Conservation (phyloP, 202 grass and related monocot genomes). For the Schoenoplectus tabernaemontani region DNA sequence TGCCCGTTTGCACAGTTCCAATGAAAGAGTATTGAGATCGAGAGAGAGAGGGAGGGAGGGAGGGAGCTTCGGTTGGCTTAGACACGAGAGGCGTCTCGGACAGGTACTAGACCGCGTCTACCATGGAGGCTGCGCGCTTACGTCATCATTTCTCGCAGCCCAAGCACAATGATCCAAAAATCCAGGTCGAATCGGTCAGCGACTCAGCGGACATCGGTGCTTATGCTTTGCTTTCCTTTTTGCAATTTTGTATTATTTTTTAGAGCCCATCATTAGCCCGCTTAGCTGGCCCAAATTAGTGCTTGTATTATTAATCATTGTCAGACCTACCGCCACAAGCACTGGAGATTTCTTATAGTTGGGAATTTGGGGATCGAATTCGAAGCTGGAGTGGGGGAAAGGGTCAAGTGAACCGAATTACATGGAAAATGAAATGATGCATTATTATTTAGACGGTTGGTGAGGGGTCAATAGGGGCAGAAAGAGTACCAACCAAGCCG, state of each 20-base stretch:
- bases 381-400: not conserved
- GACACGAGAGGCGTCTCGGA: not conserved
- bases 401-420: slow-evolving; percentile 2
- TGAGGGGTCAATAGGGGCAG: not conserved
- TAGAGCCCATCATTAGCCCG: not conserved
- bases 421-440: not conserved
- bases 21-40: not conserved
- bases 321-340: not conserved
- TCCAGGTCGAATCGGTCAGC: too few relatives aligned
- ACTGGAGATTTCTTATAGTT: not conserved
- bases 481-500: slow-evolving; percentile 13
- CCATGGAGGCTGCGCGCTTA: not conserved
- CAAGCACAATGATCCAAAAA: not conserved
- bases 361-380: not conserved
- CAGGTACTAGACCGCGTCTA: not conserved
- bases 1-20: not conserved
- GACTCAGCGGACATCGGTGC: too few relatives aligned
- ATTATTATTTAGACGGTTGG: not conserved
- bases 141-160: not conserved
- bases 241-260: not conserved
- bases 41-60: not conserved
- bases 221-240: not conserved
- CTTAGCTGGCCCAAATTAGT: not conserved
- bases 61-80: too few relatives aligned
- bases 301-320: not conserved